These are phyloP conservation scores for Fusarium sp. DNA, from an alignment of 2,329 filamentous ascomycete species.

Conservation along the genomic window DNA sequence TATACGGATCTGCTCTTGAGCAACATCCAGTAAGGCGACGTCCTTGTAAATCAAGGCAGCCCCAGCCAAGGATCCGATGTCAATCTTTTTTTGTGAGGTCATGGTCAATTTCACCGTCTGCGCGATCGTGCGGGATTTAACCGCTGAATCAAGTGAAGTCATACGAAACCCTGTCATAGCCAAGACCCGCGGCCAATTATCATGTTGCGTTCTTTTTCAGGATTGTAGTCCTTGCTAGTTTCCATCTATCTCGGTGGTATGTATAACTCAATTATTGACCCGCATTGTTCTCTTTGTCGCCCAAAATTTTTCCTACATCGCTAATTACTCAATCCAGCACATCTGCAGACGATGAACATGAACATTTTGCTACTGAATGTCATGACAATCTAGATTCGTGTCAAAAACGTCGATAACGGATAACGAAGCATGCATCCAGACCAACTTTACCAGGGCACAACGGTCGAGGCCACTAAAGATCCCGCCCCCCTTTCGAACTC, in stretches of 20 bases:
- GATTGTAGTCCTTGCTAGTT: neutral
- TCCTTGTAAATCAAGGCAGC: neutral
- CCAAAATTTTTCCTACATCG: neutral
- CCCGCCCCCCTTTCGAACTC: neutral
- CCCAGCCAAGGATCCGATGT: neutral
- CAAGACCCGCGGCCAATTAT: neutral
- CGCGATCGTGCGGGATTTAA: neutral
- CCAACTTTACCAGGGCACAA: neutral
- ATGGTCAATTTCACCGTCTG: neutral
- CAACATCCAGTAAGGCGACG: neutral
- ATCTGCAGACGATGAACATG: neutral
- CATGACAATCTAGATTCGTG: neutral
- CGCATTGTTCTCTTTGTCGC: neutral
- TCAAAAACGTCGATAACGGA: neutral
- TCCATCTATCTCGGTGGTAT: neutral
- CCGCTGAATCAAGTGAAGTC: neutral
- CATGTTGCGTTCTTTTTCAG: neutral
- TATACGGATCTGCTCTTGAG: neutral
- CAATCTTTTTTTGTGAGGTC: neutral
- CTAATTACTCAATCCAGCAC: no score
- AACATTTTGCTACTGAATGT: neutral
- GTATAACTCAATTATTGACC: neutral
- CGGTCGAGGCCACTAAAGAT: constrained; percentile 6
- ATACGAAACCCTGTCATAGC: neutral
- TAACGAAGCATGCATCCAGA: constrained; percentile 4